These are phyloP conservation scores for Diplotaxis tenuifolia DNA, from an alignment of 345 rosid genomes.

Conservation along the genomic window DNA sequence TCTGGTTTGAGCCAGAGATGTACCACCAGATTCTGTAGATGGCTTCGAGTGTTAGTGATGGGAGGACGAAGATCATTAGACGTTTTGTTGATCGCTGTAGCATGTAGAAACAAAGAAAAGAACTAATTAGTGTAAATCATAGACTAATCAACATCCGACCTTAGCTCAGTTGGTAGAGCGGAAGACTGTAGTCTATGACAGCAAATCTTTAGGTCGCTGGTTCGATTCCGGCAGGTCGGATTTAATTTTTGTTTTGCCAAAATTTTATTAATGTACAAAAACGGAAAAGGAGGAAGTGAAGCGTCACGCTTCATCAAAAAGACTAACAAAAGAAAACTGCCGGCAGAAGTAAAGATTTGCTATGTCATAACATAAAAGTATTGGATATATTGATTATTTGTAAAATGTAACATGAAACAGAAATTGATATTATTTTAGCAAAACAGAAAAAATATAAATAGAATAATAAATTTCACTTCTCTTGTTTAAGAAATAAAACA, in stretches of 20 bases:
- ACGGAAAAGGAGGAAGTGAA: not conserved
- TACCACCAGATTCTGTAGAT: conserved; percentile 93
- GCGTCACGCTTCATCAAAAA: not conserved
- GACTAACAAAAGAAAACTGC: not conserved
- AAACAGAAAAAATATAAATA: too few relatives aligned
- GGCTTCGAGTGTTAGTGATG: conserved; percentile 63
- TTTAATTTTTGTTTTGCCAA: not conserved
- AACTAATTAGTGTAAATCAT: not conserved
- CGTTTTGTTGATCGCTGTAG: conserved; percentile 71
- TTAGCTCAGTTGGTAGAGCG: conserved; percentile 99
- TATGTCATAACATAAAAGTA: not conserved
- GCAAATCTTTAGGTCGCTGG: conserved; percentile 40
- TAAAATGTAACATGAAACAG: too few relatives aligned
- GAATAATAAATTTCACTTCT: too few relatives aligned
- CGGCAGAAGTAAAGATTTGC: not conserved
- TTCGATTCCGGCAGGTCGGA: conserved; percentile 44
- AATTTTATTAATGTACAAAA: not conserved
- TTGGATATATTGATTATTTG: too few relatives aligned
- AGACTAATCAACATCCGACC: conserved; percentile 42
- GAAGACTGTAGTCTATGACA: conserved; percentile 89
- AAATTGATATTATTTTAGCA: too few relatives aligned
- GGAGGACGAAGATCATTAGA: conserved; percentile 64
- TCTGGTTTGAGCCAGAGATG: conserved; percentile 51
- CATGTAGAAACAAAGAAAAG: not conserved
- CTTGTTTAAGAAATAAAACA: too few relatives aligned